A percentile compares a stretch with the other conserved stretches of the same genome.
Conservation (phyloP, 192 early-diverging fungal species). For the Coemansia sp. region DNA sequence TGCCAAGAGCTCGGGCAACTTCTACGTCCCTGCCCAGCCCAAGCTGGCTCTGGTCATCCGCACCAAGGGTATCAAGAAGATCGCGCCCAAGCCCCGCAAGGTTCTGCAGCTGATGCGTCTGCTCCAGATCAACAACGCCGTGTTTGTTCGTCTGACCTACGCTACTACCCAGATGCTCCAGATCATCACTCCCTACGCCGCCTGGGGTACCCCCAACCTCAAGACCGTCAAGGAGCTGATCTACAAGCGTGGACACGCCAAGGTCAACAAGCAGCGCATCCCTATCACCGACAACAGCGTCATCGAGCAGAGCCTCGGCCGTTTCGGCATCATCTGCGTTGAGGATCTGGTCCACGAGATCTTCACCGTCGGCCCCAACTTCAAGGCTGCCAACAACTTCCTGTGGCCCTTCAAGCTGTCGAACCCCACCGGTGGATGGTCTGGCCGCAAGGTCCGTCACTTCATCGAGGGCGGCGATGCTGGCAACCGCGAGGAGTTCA, state of each 20-base stretch:
- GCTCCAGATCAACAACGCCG: conserved; percentile 98
- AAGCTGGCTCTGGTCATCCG: conserved; percentile 98
- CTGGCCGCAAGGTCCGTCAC: conserved; percentile 89
- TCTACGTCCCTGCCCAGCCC: conserved; percentile 93
- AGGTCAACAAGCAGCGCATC: conserved; percentile 97
- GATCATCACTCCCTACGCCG: conserved; percentile 93
- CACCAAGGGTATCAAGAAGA: conserved; percentile 99
- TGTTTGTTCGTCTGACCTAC: conserved; percentile 94
- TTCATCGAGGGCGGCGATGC: conserved; percentile 98
- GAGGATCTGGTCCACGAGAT: conserved; percentile 99
- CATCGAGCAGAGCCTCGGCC: conserved; percentile 89
- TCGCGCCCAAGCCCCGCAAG: conserved; percentile 99
- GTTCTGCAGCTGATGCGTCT: conserved; percentile 98
- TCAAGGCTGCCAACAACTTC: conserved; percentile 97
- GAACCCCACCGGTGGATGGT: conserved; percentile 96
- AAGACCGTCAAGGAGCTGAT: conserved; percentile 98
- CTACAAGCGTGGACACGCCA: conserved; percentile 99
- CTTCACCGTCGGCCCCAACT: conserved; percentile 96
- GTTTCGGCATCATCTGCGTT: conserved; percentile 94
- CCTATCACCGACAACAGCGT: conserved; percentile 95
- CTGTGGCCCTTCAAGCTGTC: conserved; percentile 99
- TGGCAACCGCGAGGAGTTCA: conserved; percentile 95
- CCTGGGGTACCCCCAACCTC: conserved; percentile 93
- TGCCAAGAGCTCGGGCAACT: conserved; percentile 87
- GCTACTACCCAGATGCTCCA: conserved; percentile 98